Base-by-base conservation (phyloP, 805 yeast species). In the Starmerella scarabaei region DNA sequence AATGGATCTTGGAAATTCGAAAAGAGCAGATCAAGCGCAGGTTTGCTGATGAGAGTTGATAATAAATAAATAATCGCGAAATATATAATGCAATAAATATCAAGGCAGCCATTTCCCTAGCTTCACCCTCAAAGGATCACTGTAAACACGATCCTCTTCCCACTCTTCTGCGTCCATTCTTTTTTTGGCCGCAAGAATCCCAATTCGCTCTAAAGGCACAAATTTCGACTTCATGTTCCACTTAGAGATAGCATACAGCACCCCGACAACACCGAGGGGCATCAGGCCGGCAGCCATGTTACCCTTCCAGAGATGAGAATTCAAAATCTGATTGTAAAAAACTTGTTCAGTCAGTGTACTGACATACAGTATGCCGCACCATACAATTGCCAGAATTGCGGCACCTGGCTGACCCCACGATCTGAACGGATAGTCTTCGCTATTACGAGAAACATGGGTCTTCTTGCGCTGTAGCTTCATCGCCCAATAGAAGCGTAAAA, bases 131-230 rank as follows among this genome's bases (percentile, higher is more conserved):
- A 35, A 30, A 2, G 43, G 41, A 6, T 44, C 38, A 21, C 44
- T 40, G 32, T 43, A 50, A 3, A 50, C 47, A 12, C 53, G 50
- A 36, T 50, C 53, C 32, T 50, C 53, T 19, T 41, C 52, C 53
- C 53, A 50, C 35, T 50, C 53, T 21, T 48, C 47, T 9, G 38
- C 40, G 23, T 50, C 53, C 41, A 50, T 47, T 15, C 34, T 35
- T 11, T 35, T 38, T 29, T 40, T 41, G 2, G 43, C 93, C 0
- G 82, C 69, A 54, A 80, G 91, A 54, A 79, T 68, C 56, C 82
- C 91, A 43, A 83, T 57, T 30, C 80, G 78, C 49, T 80, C 86
- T 36, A 80, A 61, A 36, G 79, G 67, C 37, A 74, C 80, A 5
- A 75, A 61, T 43, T 72, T 68, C 1, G 88, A 75, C 4, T 82